phyloP scores from a whole-genome alignment of 495 filamentous ascomycete genomes.

The Neurospora tetrasperma region DNA sequence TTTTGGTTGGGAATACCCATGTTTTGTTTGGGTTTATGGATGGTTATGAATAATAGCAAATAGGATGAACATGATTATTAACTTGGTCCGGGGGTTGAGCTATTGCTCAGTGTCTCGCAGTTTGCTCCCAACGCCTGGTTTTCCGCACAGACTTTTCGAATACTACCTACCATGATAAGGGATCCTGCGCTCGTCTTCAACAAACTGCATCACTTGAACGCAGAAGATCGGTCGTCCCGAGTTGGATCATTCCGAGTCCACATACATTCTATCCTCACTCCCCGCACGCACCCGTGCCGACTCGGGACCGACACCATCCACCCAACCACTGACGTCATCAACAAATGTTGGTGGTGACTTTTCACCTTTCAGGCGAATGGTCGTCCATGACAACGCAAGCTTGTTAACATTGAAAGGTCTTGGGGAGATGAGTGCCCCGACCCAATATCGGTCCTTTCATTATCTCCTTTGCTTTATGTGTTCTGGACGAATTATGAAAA shows the following conservation, averaged over 20 bases:
- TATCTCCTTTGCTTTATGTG: neutral
- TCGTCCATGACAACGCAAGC: neutral
- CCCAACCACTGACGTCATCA: neutral
- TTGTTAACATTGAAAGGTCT: neutral
- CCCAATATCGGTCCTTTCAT: no score
- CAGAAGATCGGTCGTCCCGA: neutral
- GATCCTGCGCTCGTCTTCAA: no score
- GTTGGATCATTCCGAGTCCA: neutral
- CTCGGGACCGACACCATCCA: neutral
- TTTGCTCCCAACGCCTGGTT: no score
- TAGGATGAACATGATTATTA: neutral
- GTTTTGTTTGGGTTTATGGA: conserved; percentile 1
- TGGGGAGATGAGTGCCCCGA: neutral
- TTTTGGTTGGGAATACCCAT: neutral
- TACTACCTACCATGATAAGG: no score
- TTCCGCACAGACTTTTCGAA: no score
- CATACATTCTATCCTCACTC: neutral
- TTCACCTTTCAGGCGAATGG: neutral
- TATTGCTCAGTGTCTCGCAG: neutral
- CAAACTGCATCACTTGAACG: neutral
- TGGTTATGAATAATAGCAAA: neutral
- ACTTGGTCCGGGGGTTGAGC: neutral
- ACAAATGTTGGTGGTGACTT: neutral
- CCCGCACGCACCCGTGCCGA: neutral
- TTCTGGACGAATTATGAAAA: conserved; percentile 1